Evolutionary conservation across 2,329 filamentous ascomycete species (phyloP).

Genomic region (Pestalotiopsis sp.): DNA sequence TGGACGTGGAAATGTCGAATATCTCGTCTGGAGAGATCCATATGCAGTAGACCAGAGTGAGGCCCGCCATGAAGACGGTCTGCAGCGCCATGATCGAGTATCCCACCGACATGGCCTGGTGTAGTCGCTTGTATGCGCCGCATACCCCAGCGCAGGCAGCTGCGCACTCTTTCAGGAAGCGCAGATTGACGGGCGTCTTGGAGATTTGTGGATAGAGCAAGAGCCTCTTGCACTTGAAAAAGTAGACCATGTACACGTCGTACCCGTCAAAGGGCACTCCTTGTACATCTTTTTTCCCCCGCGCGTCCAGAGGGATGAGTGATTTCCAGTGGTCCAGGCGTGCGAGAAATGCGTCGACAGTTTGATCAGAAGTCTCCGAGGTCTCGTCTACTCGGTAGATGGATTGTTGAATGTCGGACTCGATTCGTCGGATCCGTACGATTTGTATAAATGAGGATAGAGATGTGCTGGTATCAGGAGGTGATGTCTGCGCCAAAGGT

Average conservation of each 20-base stretch:
- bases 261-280: constrained; percentile 3
- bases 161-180: constrained; percentile 20
- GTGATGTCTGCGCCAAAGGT: not conserved
- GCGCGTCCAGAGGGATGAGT: constrained; percentile 16
- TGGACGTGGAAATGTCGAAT: constrained; percentile 22
- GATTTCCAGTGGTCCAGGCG: constrained; percentile 9
- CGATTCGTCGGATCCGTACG: constrained; percentile 9
- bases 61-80: constrained; percentile 28
- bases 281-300: constrained; percentile 15
- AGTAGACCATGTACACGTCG: constrained; percentile 20
- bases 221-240: constrained; percentile 22
- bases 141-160: constrained; percentile 25
- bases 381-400: constrained; percentile 12
- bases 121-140: constrained; percentile 29
- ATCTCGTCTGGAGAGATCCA: constrained; percentile 28
- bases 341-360: constrained; percentile 6
- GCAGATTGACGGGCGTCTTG: constrained; percentile 23
- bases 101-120: constrained; percentile 28
- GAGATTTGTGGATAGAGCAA: constrained; percentile 20
- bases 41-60: constrained; percentile 29
- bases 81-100: constrained; percentile 31
- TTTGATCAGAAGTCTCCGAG: constrained; percentile 2
- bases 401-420: constrained; percentile 15
- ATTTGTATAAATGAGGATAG: constrained; percentile 10
- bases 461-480: constrained; percentile 21